These are phyloP conservation scores for Striga asiatica DNA, from an alignment of 257 asterid species.

Conservation along the genomic window DNA sequence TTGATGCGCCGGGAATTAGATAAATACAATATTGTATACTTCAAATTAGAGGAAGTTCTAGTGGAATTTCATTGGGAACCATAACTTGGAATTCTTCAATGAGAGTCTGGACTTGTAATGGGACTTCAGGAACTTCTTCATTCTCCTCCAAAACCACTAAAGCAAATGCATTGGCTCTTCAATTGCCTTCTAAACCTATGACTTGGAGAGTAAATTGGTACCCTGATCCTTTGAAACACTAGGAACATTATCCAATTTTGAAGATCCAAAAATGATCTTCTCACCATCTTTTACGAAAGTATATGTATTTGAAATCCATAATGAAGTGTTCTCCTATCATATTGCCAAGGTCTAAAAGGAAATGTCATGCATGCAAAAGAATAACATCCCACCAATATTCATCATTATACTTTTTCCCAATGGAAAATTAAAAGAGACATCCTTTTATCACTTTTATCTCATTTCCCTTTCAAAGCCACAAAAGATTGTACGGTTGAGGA, in stretches of 20 bases:
- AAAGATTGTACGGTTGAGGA: neutral
- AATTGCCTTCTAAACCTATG: neutral
- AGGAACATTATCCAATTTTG: neutral
- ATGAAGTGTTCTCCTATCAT: neutral
- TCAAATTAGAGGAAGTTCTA: neutral
- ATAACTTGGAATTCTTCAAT: neutral
- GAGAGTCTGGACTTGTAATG: neutral
- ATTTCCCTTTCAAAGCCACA: neutral
- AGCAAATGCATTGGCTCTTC: neutral
- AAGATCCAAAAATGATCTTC: neutral
- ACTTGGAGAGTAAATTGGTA: neutral
- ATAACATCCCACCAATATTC: conserved; percentile 16
- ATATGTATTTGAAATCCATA: neutral
- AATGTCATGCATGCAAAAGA: conserved; percentile 13
- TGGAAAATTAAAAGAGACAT: conserved; percentile 13
- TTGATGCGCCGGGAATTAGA: neutral
- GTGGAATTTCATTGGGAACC: neutral
- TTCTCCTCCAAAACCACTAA: neutral
- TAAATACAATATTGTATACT: neutral
- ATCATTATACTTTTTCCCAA: conserved; percentile 5
- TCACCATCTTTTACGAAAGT: neutral
- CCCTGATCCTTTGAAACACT: neutral
- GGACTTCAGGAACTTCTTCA: neutral
- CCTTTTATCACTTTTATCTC: neutral
- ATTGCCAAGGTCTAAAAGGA: neutral